Evolutionary conservation across 202 grass and related monocot species (phyloP).

Genomic region (Brachypodium distachyon): DNA sequence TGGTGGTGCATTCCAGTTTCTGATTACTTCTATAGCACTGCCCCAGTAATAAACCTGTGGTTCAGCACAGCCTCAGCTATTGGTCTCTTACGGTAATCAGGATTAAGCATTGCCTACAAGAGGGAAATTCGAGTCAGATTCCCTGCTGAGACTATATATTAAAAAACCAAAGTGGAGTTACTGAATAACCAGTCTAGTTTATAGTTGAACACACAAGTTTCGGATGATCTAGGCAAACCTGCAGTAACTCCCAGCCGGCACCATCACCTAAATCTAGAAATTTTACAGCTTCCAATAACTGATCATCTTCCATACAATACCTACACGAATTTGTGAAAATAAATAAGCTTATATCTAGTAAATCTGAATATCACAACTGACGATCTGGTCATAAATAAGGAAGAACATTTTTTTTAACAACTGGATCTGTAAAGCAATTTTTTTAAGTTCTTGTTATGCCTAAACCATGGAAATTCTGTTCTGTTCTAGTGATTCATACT

Average conservation of each 20-base stretch:
- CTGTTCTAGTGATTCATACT: conserved; percentile 45
- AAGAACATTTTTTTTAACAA: not conserved
- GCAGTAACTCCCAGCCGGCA: conserved; percentile 84
- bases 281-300: conserved; percentile 59
- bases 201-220: not conserved
- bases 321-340: conserved; percentile 24
- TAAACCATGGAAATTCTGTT: not conserved
- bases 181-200: not conserved
- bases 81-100: conserved; percentile 72
- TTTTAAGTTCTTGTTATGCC: not conserved
- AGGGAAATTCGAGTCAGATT: conserved; percentile 3
- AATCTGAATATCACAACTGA: not conserved
- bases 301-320: conserved; percentile 75
- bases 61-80: conserved; percentile 71
- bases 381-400: not conserved
- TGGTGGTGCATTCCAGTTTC: not conserved
- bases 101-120: conserved; percentile 72
- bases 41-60: conserved; percentile 75
- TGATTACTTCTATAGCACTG: conserved; percentile 36
- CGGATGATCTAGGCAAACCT: conserved; percentile 36
- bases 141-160: not conserved
- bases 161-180: not conserved
- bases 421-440: not conserved
- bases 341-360: not conserved
- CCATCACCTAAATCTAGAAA: conserved; percentile 78